Evolutionary conservation across 805 yeast genomes (phyloP).

Genomic region (Grigorovia yakushimaensis): DNA sequence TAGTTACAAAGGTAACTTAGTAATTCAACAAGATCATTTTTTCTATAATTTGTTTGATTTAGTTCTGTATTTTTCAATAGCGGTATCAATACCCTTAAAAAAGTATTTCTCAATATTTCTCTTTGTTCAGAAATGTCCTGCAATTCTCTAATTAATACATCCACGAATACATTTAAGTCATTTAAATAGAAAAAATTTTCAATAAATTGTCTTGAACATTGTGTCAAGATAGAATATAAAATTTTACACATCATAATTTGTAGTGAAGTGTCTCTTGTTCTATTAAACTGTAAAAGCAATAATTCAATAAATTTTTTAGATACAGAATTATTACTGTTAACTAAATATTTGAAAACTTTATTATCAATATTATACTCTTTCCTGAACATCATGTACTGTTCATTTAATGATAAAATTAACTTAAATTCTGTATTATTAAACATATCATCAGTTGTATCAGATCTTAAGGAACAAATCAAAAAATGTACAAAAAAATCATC

Average conservation of each 20-base stretch:
- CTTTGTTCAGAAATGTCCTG: conserved; percentile 54
- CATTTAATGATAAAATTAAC: conserved; percentile 66
- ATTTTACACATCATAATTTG: conserved; percentile 74
- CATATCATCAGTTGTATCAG: conserved; percentile 42
- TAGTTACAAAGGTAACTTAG: conserved; percentile 36
- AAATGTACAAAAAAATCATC: conserved; percentile 38
- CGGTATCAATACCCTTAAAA: conserved; percentile 65
- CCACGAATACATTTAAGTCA: conserved; percentile 75
- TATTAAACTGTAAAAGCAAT: conserved; percentile 63
- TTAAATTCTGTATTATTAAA: conserved; percentile 60
- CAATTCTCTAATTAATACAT: conserved; percentile 73
- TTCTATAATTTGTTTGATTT: conserved; percentile 46
- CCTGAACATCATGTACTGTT: conserved; percentile 68
- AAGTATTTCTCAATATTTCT: conserved; percentile 54
- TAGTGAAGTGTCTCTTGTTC: conserved; percentile 58
- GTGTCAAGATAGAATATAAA: conserved; percentile 60
- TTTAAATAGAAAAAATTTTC: conserved; percentile 67
- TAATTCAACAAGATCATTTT: conserved; percentile 40
- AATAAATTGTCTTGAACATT: conserved; percentile 39
- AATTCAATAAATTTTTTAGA: conserved; percentile 56
- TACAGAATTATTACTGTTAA: conserved; percentile 28
- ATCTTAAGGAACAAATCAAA: conserved; percentile 37
- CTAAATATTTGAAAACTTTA: conserved; percentile 48
- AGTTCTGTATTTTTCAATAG: conserved; percentile 59
- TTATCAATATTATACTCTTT: conserved; percentile 30